Base-by-base conservation (phyloP, 179 eudicot genomes). In the Beta macrorhiza region DNA sequence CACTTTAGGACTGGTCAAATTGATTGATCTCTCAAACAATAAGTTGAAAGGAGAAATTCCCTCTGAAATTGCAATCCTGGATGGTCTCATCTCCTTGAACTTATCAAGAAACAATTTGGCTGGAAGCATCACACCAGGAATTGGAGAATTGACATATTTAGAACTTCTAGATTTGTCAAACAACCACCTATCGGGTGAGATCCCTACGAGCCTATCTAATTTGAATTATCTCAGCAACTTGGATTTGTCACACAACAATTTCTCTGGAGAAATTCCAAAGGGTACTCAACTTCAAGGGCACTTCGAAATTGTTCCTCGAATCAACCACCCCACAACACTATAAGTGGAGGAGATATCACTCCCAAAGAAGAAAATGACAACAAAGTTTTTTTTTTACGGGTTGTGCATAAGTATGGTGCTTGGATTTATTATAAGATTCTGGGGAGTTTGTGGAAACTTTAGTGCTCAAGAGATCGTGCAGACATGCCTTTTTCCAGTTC, bases 11-110 rank as follows among this genome's bases (percentile, higher is more conserved):
- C 20, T 12, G 1, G 49, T 77, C 0, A 7, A 83, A 63, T n/a
- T n/a, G 10, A 78, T 81, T 17, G 86, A 78, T 57, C 5, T 83
- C 5, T 86, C 84, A 0, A 22, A 5, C 20, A 86, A 86, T 17
- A 1, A 79, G 62, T 55, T 86, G n/a, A 29, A 8, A 5, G 88
- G 88, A 45, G 22, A 86, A 44, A 83, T 86, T 47, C 88, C 88
- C 0, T 51, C 15, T 5, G 82, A 42, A 61, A 57, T 83, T n/a
- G 44, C 80, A 3, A 8, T 0, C 19, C 76, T 86, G 1, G 29
- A 5, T 0, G 81, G 78, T 44, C 47, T 86, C 2, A 44, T 19
- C 5, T 53, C 84, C 3, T n/a, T 83, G 29, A 32, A 81, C 75
- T 70, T 86, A 22, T 71, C 84, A 47, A 58, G 82, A n/a, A 83